Conservation (phyloP, 2,329 filamentous ascomycete species). For the Beauveria caledonica region DNA sequence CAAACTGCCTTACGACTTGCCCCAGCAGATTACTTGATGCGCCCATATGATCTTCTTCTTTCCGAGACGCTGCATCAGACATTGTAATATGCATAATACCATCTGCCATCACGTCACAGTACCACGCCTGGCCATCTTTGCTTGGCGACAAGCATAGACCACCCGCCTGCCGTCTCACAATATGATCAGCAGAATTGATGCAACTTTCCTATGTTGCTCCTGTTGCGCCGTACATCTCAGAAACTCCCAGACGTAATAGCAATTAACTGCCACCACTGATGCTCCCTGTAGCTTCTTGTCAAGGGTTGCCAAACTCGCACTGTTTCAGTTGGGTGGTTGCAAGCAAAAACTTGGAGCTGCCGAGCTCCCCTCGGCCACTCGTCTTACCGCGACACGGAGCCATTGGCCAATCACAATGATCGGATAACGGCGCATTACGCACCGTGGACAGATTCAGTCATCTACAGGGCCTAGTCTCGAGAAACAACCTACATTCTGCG, state of each 20-base stretch:
- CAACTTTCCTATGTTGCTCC: neutral
- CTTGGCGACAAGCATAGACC: neutral
- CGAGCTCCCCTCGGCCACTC: neutral
- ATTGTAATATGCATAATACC: neutral
- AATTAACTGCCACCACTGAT: neutral
- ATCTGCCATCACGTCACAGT: slow-evolving; percentile 5
- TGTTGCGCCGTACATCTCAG: neutral
- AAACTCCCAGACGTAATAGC: neutral
- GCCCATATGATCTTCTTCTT: slow-evolving; percentile 1
- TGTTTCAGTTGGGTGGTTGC: neutral
- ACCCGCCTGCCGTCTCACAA: neutral
- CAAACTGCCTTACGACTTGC: neutral
- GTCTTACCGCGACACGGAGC: neutral
- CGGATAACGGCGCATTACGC: slow-evolving; percentile 12
- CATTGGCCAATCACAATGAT: slow-evolving; percentile 10
- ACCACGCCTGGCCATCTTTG: neutral
- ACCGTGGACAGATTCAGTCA: neutral
- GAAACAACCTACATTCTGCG: neutral
- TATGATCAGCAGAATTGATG: neutral
- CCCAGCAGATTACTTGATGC: neutral
- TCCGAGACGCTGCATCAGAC: slow-evolving; percentile 2
- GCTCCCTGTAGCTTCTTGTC: neutral
- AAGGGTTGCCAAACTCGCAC: neutral
- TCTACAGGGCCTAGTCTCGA: neutral
- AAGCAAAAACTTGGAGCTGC: neutral